phyloP scores from a whole-genome alignment of 805 yeast species.

The Candida boidinii region DNA sequence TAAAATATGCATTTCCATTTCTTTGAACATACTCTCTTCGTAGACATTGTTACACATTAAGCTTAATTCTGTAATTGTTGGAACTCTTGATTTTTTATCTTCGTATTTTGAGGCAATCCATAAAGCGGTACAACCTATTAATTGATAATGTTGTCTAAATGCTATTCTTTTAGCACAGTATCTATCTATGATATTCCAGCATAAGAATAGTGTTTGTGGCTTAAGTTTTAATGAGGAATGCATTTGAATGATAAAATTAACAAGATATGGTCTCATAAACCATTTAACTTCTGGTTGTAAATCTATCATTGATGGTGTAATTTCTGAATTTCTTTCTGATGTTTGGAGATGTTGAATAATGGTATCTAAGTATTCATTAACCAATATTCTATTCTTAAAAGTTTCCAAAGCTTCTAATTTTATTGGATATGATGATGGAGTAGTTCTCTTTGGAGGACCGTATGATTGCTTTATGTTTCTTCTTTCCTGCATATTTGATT shows the following conservation, averaged over 20 bases:
- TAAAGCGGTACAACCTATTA: constrained; percentile 83
- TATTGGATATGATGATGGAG: constrained; percentile 27
- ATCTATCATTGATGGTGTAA: constrained; percentile 51
- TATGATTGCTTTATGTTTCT: no score
- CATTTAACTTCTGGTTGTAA: constrained; percentile 85
- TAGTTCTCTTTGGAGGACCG: constrained; percentile 27
- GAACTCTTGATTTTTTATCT: constrained; percentile 51
- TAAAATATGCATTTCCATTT: constrained; percentile 37
- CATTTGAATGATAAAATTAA: constrained; percentile 71
- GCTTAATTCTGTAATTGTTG: constrained; percentile 43
- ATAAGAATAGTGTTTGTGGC: constrained; percentile 60
- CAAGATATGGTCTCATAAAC: constrained; percentile 60
- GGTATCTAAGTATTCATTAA: constrained; percentile 33
- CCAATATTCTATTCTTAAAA: constrained; percentile 32
- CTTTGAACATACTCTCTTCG: constrained; percentile 37
- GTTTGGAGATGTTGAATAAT: constrained; percentile 29
- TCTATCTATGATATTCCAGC: constrained; percentile 76
- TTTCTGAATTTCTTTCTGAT: constrained; percentile 29
- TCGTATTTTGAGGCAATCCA: constrained; percentile 87
- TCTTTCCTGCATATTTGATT: no score
- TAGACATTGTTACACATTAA: constrained; percentile 52
- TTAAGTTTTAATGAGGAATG: constrained; percentile 51
- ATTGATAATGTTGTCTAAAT: constrained; percentile 76
- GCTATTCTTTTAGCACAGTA: constrained; percentile 86
- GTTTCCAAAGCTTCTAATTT: constrained; percentile 39